Evolutionary conservation across 768 basidiomycete species (phyloP), one percentile per base, ranked within the genome.

Genomic region (Kwoniella pini): DNA sequence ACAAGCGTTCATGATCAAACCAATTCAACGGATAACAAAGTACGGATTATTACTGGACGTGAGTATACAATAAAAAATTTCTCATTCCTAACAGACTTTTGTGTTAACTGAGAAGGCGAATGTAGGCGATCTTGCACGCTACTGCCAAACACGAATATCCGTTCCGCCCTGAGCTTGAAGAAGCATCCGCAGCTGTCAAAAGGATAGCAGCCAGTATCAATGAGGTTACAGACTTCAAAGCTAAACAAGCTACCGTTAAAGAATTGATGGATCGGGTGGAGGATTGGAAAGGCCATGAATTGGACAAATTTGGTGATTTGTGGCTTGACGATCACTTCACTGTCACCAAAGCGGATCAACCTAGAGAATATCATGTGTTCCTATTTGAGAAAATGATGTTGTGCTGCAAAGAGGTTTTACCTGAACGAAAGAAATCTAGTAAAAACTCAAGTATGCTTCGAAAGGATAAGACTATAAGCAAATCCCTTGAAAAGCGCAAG

Each of bases 281-380:
- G 66, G 96, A 99, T 77, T 99, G 96, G 96, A 98, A 98, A 78
- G 95, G 95, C 11, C 96, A 99, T 78, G 90, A 95, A 69, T 83
- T 97, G 38, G 86, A 86, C 68, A 90, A 92, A 77, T 98, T 99
- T 66, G 96, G 96, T 62, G 86, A 90, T 68, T 88, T 99, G 54
- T 83, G 95, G 31, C 85, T 98, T 28, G 94, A 98, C 76, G 96
- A 97, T 76, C 85, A 92, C 57, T 98, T 98, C 79, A 86, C 88
- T 59, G 96, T 98, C 59, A 95, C 89, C 70, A 99, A 98, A 80
- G 89, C 88, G 49, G 93, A 94, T 60, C 89, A 93, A 71, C 93
- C 97, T 77, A 85, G 96, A 69, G 96, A 99, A 79, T 98, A 98
- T 72, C 92, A 95, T 69, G 94, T 99, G 59, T 99, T 97, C 83